These are phyloP conservation scores for Venturia aucupariae DNA, from an alignment of 2,329 filamentous ascomycete species.

Conservation along the genomic window DNA sequence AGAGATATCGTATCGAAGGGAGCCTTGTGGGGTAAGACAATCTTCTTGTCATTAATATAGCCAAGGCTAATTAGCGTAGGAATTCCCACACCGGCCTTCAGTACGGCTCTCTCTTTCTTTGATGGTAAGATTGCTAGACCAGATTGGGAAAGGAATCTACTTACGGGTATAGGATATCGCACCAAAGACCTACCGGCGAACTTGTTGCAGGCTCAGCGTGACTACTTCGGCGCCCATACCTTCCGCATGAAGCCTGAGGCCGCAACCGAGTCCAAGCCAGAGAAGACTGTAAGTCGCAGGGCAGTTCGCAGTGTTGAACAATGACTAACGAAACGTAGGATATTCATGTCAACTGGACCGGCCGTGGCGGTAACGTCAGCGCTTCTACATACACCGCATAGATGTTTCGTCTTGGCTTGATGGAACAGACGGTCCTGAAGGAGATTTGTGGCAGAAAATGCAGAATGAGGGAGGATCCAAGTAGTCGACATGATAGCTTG, in stretches of 20 bases:
- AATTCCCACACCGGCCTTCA: slow-evolving; percentile 93
- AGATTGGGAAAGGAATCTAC: too few relatives aligned
- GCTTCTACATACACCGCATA: slow-evolving; percentile 98
- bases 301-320: background rate
- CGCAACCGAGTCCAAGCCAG: slow-evolving; percentile 53
- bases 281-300: slow-evolving; percentile 48
- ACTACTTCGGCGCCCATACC: slow-evolving; percentile 79
- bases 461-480: background rate
- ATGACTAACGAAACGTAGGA: slow-evolving; percentile 42
- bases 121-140: too few relatives aligned
- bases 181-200: slow-evolving; percentile 96
- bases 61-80: background rate
- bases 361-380: slow-evolving; percentile 91
- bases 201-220: slow-evolving; percentile 95
- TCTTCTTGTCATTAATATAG: background rate
- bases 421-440: background rate
- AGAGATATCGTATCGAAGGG: slow-evolving; percentile 72
- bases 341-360: slow-evolving; percentile 99
- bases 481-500: background rate
- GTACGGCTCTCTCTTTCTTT: slow-evolving; percentile 95
- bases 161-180: too few relatives aligned
- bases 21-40: slow-evolving; percentile 62
- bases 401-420: background rate
- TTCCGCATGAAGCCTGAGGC: slow-evolving; percentile 45
- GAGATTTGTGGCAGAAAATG: background rate